Evolutionary conservation across 768 basidiomycete species (phyloP), one percentile per base, ranked within the genome.

Genomic region (Suillus weaverae): DNA sequence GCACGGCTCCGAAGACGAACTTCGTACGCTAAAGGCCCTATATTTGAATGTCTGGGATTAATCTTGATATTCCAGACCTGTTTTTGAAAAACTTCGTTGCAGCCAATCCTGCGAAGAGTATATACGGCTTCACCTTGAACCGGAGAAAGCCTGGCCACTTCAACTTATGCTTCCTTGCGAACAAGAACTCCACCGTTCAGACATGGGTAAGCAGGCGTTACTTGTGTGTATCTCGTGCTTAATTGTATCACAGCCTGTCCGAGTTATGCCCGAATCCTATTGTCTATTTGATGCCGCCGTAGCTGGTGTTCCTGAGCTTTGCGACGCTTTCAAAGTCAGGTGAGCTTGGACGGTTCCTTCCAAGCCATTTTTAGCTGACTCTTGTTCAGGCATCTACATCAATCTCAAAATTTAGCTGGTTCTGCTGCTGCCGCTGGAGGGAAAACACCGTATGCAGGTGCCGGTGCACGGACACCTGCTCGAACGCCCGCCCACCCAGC

Each of bases 251-350:
- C 64, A 95, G 94, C 92, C 92, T 44, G 87, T 96, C 54, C 89
- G 94, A 54, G 92, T 95, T 50, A 85, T 91, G 7, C 94, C 94
- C 2, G 89, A 93, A 77, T 91, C 91, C 6, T 97, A 95, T 73
- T 91, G 90, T 72, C 84, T 98, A 20, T 94, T 94, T 70, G 94
- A 95, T 68, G 92, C 94, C 7, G 87, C 94, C 54, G 93, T 94
- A 32, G 89, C 92, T 8, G 95, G 94, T 43, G 94, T 99, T 32
- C 89, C 92, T 5, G 95, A 97, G 75, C 79, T 99, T 5, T 97
- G 97, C 68, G 96, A 98, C 74, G 95, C 96, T 22, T 99, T 99
- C 87, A 98, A 98, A 87, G 87, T 93, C 72, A 78, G 89, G 89
- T 89, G 70, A 70, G 82, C 22, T 70, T 22, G 56, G 8, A 36